A percentile compares a stretch with the other conserved stretches of the same genome.
phyloP scores from a whole-genome alignment of 106 monocot genomes.

The Dioscorea alata region DNA sequence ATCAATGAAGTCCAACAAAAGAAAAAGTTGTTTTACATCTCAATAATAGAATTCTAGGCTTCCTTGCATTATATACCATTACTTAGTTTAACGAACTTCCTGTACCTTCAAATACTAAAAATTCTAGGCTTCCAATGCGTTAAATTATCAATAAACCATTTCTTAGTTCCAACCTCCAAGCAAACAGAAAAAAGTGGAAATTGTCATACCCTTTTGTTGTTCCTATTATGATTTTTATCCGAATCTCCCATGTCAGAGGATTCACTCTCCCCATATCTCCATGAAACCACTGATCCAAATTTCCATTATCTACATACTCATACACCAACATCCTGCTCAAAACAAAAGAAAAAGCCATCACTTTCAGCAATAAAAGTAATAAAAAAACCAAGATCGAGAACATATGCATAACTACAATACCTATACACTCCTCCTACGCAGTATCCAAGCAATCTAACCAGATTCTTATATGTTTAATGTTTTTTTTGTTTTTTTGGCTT shows the following conservation, averaged over 20 bases:
- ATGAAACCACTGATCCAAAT: constrained; percentile 89
- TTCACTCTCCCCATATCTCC: constrained; percentile 61
- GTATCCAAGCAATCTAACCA: constrained; percentile 80
- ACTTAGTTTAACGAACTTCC: too few relatives aligned
- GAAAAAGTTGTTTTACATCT: too few relatives aligned
- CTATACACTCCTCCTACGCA: constrained; percentile 77
- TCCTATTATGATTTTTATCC: constrained; percentile 76
- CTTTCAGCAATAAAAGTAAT: neutral
- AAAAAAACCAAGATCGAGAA: neutral
- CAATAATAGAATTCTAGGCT: too few relatives aligned
- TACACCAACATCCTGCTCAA: constrained; percentile 76
- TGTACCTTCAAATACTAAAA: too few relatives aligned
- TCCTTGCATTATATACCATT: too few relatives aligned
- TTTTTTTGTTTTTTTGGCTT: too few relatives aligned
- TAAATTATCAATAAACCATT: neutral
- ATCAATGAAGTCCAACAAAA: too few relatives aligned
- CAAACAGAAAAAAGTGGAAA: neutral
- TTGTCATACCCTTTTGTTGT: constrained; percentile 71
- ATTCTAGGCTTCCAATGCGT: too few relatives aligned
- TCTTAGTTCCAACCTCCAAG: neutral
- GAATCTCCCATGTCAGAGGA: constrained; percentile 78
- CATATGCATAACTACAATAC: constrained; percentile 22
- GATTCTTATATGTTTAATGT: too few relatives aligned
- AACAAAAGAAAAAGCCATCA: neutral
- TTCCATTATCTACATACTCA: constrained; percentile 82